These are phyloP conservation scores for Pistacia integerrima DNA, from an alignment of 345 rosid genomes.

Conservation along the genomic window DNA sequence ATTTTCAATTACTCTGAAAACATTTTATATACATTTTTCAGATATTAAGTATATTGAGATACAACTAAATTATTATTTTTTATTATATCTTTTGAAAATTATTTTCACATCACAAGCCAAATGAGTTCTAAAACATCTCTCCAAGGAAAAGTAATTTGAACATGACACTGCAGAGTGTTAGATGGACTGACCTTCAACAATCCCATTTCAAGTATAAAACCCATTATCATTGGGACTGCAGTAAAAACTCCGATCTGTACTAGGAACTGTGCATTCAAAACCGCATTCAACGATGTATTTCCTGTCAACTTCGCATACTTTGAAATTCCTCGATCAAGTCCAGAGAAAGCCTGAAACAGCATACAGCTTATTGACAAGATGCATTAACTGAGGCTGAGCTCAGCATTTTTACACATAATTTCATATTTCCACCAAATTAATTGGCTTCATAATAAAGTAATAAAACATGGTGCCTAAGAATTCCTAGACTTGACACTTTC, in stretches of 20 bases:
- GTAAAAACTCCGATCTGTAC: conserved; percentile 98
- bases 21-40: too few species aligned
- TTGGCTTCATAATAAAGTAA: neutral
- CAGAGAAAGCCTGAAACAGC: conserved; percentile 86
- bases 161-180: conserved; percentile 9
- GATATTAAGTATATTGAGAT: too few species aligned
- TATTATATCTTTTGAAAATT: too few species aligned
- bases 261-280: conserved; percentile 90
- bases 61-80: too few species aligned
- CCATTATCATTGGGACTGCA: conserved; percentile 98
- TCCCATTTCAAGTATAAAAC: conserved; percentile 93
- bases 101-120: too few species aligned
- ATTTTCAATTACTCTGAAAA: too few species aligned
- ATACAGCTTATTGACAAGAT: conserved; percentile 18
- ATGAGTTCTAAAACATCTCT: too few species aligned
- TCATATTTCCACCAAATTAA: neutral
- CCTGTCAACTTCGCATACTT: conserved; percentile 53
- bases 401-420: neutral
- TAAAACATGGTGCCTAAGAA: neutral
- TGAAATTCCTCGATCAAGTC: conserved; percentile 71
- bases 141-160: neutral
- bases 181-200: conserved; percentile 71
- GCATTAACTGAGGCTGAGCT: neutral
- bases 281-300: conserved; percentile 90
- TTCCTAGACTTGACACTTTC: neutral